These are phyloP conservation scores for Sporisorium reilianum DNA, from an alignment of 1,284 basidiomycete species.

Conservation along the genomic window DNA sequence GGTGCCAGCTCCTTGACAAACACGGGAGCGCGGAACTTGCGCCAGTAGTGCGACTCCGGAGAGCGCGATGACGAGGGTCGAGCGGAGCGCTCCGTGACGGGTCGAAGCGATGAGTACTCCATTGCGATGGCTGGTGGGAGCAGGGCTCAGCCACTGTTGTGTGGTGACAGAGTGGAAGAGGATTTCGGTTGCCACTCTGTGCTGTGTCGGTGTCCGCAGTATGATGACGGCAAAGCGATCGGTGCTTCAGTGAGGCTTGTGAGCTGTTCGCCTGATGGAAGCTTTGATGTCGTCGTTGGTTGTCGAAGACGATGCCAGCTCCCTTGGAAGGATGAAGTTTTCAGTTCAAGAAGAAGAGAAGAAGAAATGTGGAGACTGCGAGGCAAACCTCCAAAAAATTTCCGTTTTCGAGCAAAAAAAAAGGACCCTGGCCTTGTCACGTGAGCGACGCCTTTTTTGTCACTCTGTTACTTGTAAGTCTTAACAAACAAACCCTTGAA, in stretches of 20 bases:
- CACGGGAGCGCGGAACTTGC: constrained; percentile 62
- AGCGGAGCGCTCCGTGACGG: constrained; percentile 25
- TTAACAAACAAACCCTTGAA: not conserved
- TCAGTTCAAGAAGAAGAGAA: constrained; percentile 1
- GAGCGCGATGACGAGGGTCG: constrained; percentile 41
- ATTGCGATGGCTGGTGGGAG: constrained; percentile 10
- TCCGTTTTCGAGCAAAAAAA: constrained; percentile 1
- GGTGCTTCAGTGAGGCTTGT: too few relatives aligned
- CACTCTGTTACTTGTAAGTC: not conserved
- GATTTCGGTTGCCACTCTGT: not conserved
- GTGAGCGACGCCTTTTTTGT: not conserved
- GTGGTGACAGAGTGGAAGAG: not conserved
- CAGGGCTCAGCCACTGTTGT: not conserved
- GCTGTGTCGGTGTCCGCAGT: not conserved
- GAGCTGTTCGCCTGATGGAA: too few relatives aligned
- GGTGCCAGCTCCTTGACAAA: constrained; percentile 68
- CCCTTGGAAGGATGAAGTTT: too few relatives aligned
- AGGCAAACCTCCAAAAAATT: constrained; percentile 12
- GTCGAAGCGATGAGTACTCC: constrained; percentile 38
- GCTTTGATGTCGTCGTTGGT: too few relatives aligned
- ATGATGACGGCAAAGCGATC: too few relatives aligned
- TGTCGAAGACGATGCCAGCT: too few relatives aligned
- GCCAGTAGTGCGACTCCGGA: constrained; percentile 65
- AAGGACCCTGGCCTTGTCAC: constrained; percentile 11
- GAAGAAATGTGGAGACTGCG: constrained; percentile 14